Percentiles rank a stretch among this genome's conserved stretches.
Conservation (phyloP, 148 eudicot species). For the Oxyria digyna region DNA sequence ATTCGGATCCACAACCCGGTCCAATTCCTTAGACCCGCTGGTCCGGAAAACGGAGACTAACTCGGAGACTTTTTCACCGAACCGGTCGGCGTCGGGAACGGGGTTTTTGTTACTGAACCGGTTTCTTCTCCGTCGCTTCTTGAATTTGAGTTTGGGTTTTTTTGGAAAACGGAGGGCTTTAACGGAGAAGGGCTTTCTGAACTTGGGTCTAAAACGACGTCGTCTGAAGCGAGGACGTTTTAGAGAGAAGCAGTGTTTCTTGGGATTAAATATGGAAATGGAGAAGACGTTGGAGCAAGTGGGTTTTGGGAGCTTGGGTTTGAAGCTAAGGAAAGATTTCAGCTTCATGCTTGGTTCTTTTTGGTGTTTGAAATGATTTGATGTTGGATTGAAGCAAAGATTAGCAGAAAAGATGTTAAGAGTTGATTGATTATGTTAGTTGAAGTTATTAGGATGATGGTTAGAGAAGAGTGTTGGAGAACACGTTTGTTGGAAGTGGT, state of each 20-base stretch:
- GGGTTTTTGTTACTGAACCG: constrained; percentile 1
- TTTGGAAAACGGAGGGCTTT: constrained; percentile 17
- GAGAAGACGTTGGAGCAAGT: constrained; percentile 42
- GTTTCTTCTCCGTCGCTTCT: constrained; percentile 29
- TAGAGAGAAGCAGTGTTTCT: constrained; percentile 16
- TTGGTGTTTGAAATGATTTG: background rate
- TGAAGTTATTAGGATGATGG: background rate
- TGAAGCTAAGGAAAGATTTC: constrained; percentile 37
- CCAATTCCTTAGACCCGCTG: constrained; percentile 33
- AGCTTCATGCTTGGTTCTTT: constrained; percentile 12
- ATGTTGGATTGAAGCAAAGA: background rate
- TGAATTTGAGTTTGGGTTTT: constrained; percentile 18
- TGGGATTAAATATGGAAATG: constrained; percentile 26
- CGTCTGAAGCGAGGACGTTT: constrained; percentile 6
- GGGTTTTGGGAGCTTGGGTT: constrained; percentile 45
- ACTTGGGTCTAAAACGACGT: constrained; percentile 19
- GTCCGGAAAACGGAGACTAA: constrained; percentile 30
- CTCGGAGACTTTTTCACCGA: constrained; percentile 23
- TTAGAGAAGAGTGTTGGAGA: constrained; percentile 4
- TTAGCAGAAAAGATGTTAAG: background rate
- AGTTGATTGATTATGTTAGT: background rate
- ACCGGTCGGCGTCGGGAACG: constrained; percentile 11
- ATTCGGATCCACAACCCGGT: constrained; percentile 20
- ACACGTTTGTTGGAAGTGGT: constrained; percentile 4
- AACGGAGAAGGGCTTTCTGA: constrained; percentile 27